These are phyloP conservation scores for Nemania sp. DNA, from an alignment of 2,329 filamentous ascomycete species.

Conservation along the genomic window DNA sequence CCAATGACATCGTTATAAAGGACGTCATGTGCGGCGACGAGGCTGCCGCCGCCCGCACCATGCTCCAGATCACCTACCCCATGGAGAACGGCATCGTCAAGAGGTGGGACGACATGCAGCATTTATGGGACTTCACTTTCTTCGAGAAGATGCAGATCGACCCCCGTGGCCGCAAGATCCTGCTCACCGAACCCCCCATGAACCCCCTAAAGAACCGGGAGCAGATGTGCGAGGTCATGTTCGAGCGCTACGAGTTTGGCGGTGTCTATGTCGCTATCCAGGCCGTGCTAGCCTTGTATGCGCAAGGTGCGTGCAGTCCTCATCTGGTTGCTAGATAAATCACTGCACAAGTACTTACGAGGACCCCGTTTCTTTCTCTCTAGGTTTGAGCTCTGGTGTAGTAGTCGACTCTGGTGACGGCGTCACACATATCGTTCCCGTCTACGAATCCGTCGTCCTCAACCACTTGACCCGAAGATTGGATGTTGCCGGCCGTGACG, in stretches of 20 bases:
- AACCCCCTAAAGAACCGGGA: conserved; percentile 97
- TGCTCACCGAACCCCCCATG: conserved; percentile 97
- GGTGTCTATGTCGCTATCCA: conserved; percentile 99
- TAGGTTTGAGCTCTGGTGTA: conserved; percentile 90
- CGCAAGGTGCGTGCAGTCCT: conserved; percentile 76
- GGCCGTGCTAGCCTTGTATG: conserved; percentile 94
- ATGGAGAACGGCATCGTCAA: conserved; percentile 99
- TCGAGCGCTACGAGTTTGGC: conserved; percentile 95
- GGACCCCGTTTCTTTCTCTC: background rate
- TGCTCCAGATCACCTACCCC: conserved; percentile 98
- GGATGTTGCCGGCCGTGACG: conserved; percentile 95
- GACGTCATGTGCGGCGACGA: conserved; percentile 99
- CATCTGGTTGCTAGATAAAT: background rate
- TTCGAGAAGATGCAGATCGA: conserved; percentile 96
- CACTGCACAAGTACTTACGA: background rate
- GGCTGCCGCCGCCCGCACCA: conserved; percentile 92
- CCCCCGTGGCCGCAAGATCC: conserved; percentile 91
- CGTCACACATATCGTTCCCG: conserved; percentile 97
- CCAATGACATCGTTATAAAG: conserved; percentile 83
- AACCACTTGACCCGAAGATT: conserved; percentile 95
- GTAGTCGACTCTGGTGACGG: conserved; percentile 98
- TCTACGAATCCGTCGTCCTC: conserved; percentile 97
- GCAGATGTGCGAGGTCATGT: conserved; percentile 99
- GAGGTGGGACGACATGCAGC: conserved; percentile 99
- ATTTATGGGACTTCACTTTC: conserved; percentile 99